Evolutionary conservation across 2,329 filamentous ascomycete genomes (phyloP).

Genomic region (Penicillium carneum): DNA sequence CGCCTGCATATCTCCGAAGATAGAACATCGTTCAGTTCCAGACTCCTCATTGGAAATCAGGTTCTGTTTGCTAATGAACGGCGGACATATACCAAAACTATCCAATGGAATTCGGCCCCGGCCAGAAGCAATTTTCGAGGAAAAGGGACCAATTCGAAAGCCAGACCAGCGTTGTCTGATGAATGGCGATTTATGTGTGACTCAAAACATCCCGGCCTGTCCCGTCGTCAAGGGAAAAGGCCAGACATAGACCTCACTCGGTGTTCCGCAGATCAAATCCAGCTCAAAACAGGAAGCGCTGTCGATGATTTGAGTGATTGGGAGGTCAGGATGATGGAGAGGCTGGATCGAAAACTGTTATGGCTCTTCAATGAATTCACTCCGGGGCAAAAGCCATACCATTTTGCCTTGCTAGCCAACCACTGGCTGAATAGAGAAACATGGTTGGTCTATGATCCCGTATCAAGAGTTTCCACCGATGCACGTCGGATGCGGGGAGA

Average conservation of each 20-base stretch:
- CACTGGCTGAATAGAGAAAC: slow-evolving; percentile 54
- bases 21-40: slow-evolving; percentile 3
- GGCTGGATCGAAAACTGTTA: slow-evolving; percentile 47
- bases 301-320: slow-evolving; percentile 40
- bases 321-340: slow-evolving; percentile 48
- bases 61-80: background rate
- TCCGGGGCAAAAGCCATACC: slow-evolving; percentile 50
- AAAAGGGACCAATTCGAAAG: background rate
- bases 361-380: slow-evolving; percentile 51
- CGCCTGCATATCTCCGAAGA: background rate
- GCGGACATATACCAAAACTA: slow-evolving; percentile 1
- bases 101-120: slow-evolving; percentile 20
- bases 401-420: slow-evolving; percentile 51
- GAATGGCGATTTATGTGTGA: slow-evolving; percentile 12
- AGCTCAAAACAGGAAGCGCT: slow-evolving; percentile 5
- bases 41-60: background rate
- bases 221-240: background rate
- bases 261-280: background rate
- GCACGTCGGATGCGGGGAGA: slow-evolving; percentile 46
- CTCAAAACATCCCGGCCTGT: background rate
- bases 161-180: slow-evolving; percentile 1
- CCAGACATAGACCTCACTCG: background rate
- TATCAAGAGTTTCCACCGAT: slow-evolving; percentile 46
- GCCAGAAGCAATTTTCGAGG: background rate
- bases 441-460: slow-evolving; percentile 51